phyloP scores from a whole-genome alignment of 352 stramenopile species.

The Globisporangium viniferum region DNA sequence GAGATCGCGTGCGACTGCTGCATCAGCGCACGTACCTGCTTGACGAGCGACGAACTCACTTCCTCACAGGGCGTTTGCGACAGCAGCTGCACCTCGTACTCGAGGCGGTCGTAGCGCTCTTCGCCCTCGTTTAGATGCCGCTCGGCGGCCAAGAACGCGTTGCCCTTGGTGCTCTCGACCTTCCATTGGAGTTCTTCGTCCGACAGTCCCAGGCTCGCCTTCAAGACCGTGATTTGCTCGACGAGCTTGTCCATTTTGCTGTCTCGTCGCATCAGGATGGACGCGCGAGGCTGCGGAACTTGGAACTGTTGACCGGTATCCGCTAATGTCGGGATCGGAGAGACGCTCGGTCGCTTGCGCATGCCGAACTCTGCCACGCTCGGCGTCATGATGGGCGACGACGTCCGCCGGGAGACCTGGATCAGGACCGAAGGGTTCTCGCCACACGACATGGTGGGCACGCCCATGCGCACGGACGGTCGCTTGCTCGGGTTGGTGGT shows the following conservation, averaged over 20 bases:
- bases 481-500: slow-evolving; percentile 7
- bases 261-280: slow-evolving; percentile 35
- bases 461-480: slow-evolving; percentile 9
- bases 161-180: slow-evolving; percentile 69
- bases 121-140: slow-evolving; percentile 47
- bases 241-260: slow-evolving; percentile 62
- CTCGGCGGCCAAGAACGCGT: slow-evolving; percentile 66
- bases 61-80: slow-evolving; percentile 55
- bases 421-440: slow-evolving; percentile 32
- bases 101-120: slow-evolving; percentile 63
- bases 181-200: slow-evolving; percentile 82
- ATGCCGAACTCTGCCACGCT: slow-evolving; percentile 28
- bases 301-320: not conserved
- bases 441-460: slow-evolving; percentile 1
- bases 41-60: slow-evolving; percentile 36
- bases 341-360: slow-evolving; percentile 47
- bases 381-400: slow-evolving; percentile 39
- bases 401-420: slow-evolving; percentile 58
- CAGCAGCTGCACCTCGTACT: slow-evolving; percentile 62
- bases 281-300: slow-evolving; percentile 19
- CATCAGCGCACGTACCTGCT: slow-evolving; percentile 32
- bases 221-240: slow-evolving; percentile 73
- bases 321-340: slow-evolving; percentile 31
- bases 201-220: slow-evolving; percentile 64
- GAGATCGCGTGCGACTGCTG: slow-evolving; percentile 36